Evolutionary conservation across 257 asterid genomes (phyloP).

Genomic region (Verbena officinalis): DNA sequence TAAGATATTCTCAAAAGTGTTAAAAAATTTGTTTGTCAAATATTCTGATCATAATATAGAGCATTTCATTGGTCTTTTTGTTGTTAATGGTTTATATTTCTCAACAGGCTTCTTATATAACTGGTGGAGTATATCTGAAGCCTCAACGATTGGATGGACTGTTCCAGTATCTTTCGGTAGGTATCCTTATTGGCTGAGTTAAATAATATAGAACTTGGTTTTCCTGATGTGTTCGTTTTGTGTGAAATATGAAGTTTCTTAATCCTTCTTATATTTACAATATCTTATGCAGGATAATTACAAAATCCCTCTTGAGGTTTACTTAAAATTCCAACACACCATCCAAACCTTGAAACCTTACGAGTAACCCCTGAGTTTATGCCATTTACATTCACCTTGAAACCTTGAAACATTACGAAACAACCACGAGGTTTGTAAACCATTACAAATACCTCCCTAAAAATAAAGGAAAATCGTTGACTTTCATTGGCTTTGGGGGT

Average conservation of each 20-base stretch:
- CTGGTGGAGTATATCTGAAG: slow-evolving; percentile 90
- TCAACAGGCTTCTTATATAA: slow-evolving; percentile 84
- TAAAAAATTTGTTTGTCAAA: slow-evolving; percentile 8
- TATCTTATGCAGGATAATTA: too few species aligned
- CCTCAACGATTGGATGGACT: slow-evolving; percentile 80
- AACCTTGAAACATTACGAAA: too few species aligned
- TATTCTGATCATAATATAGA: background rate
- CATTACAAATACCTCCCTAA: too few species aligned
- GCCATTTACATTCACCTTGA: too few species aligned
- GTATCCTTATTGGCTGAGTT: slow-evolving; percentile 26
- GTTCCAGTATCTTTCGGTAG: slow-evolving; percentile 80
- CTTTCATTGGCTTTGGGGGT: too few species aligned
- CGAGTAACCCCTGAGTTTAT: too few species aligned
- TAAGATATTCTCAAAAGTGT: slow-evolving; percentile 27
- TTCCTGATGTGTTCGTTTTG: slow-evolving; percentile 4
- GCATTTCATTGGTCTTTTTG: slow-evolving; percentile 26
- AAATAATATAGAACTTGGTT: slow-evolving; percentile 1
- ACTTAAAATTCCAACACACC: too few species aligned
- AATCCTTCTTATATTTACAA: too few species aligned
- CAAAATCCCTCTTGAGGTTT: too few species aligned
- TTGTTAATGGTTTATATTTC: slow-evolving; percentile 27
- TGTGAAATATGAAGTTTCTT: background rate
- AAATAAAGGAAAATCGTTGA: too few species aligned
- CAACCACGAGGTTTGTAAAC: too few species aligned
- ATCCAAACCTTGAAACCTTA: too few species aligned